Evolutionary conservation across 352 stramenopile species (phyloP).

Genomic region (Thraustochytrium striatum): DNA sequence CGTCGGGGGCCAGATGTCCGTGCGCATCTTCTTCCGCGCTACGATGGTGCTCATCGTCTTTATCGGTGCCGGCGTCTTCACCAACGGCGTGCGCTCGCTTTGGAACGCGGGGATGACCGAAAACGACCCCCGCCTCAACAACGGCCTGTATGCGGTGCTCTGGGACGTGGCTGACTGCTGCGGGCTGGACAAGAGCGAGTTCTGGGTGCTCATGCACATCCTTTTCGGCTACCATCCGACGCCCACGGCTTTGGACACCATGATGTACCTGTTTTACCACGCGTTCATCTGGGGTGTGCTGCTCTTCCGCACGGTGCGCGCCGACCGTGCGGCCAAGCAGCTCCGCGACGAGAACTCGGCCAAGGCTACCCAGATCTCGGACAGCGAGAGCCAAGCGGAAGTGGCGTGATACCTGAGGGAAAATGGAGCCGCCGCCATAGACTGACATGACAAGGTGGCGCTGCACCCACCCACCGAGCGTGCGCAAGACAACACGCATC

Average conservation of each 20-base stretch:
- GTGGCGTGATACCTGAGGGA: no score
- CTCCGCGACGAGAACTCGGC: no score
- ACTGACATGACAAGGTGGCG: no score
- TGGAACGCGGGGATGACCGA: conserved; percentile 10
- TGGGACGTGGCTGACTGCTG: conserved; percentile 17
- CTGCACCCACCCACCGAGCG: no score
- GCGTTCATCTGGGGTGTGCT: conserved; percentile 43
- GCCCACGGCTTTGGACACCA: conserved; percentile 51
- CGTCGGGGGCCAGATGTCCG: conserved; percentile 29
- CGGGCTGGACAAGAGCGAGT: conserved; percentile 48
- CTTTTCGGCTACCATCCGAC: conserved; percentile 53
- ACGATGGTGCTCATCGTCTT: conserved; percentile 54
- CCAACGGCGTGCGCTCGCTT: conserved; percentile 23
- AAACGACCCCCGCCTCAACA: background rate
- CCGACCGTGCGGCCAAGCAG: no score
- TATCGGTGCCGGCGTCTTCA: conserved; percentile 53
- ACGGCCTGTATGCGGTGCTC: background rate
- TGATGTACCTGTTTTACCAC: conserved; percentile 53
- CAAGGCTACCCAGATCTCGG: no score
- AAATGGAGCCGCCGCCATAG: no score
- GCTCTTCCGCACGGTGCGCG: no score
- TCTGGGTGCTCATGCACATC: conserved; percentile 49
- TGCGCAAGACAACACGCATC: no score
- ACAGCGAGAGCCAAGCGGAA: no score
- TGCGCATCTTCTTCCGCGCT: conserved; percentile 48